Evolutionary conservation across 2,329 filamentous ascomycete species (phyloP).

Genomic region (Tolypocladium capitatum): DNA sequence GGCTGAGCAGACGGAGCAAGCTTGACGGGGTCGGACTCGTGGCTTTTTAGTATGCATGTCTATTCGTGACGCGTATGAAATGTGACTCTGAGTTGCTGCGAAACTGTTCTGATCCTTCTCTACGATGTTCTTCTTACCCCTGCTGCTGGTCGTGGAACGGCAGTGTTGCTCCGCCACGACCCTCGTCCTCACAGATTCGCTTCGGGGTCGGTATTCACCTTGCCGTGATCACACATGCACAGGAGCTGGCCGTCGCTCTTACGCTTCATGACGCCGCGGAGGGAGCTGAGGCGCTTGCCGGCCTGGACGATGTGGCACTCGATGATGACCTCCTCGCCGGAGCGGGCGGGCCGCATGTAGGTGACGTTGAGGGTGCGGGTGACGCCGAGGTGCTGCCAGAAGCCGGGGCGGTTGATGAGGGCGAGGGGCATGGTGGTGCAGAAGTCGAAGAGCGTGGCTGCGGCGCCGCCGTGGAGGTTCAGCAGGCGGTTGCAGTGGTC

Average conservation of each 20-base stretch:
- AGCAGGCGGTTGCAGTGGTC: slow-evolving; percentile 38
- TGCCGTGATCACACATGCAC: slow-evolving; percentile 50
- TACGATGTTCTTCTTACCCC: neutral
- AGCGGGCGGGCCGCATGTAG: slow-evolving; percentile 49
- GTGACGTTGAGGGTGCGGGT: slow-evolving; percentile 53
- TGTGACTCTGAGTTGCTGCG: neutral
- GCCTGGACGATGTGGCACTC: slow-evolving; percentile 44
- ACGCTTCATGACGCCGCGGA: slow-evolving; percentile 41
- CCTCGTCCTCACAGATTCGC: slow-evolving; percentile 13
- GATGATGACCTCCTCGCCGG: slow-evolving; percentile 36
- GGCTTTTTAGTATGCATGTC: neutral
- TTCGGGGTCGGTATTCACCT: slow-evolving; percentile 43
- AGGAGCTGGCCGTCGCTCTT: slow-evolving; percentile 38
- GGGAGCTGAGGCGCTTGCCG: slow-evolving; percentile 38
- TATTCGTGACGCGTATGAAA: neutral
- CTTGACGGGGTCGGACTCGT: neutral
- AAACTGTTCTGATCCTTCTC: neutral
- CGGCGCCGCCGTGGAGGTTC: slow-evolving; percentile 50
- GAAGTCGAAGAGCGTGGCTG: slow-evolving; percentile 54
- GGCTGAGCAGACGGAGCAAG: neutral
- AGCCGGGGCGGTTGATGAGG: slow-evolving; percentile 42
- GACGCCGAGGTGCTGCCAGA: slow-evolving; percentile 50
- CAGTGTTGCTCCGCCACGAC: too few relatives aligned
- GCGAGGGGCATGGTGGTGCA: slow-evolving; percentile 47
- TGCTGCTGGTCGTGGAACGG: neutral